A percentile compares a stretch with the other conserved stretches of the same genome.
Conservation (phyloP, 2,329 filamentous ascomycete species). For the Pseudopyrenochaeta lycopersici region DNA sequence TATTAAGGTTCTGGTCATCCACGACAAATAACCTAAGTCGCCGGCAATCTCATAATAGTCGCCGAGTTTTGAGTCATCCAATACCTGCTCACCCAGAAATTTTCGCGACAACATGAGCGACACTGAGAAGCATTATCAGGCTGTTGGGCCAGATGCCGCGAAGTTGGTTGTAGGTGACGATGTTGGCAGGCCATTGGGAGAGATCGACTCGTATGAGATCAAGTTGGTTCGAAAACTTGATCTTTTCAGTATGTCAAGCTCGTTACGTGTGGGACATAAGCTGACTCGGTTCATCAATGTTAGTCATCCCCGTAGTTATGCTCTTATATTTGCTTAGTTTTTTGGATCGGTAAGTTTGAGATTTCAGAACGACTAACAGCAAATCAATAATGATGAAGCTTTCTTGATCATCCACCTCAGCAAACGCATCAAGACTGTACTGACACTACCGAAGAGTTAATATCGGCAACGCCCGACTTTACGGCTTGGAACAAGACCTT, state of each 20-base stretch:
- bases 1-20: neutral
- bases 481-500: slow-evolving; percentile 70
- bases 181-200: slow-evolving; percentile 35
- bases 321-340: slow-evolving; percentile 78
- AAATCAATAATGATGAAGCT: too few species aligned
- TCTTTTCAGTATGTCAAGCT: slow-evolving; percentile 47
- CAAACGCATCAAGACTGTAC: neutral
- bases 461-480: slow-evolving; percentile 74
- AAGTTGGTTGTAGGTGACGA: slow-evolving; percentile 31
- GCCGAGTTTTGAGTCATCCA: slow-evolving; percentile 9
- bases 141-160: slow-evolving; percentile 13
- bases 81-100: neutral
- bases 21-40: neutral
- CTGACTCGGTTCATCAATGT: too few species aligned
- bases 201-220: slow-evolving; percentile 56
- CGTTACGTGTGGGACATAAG: too few species aligned
- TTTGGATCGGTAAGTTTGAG: slow-evolving; percentile 67
- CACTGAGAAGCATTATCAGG: slow-evolving; percentile 32
- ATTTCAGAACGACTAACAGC: neutral
- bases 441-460: slow-evolving; percentile 61
- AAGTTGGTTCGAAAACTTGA: slow-evolving; percentile 73
- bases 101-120: slow-evolving; percentile 34
- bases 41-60: neutral
- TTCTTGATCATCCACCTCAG: neutral
- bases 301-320: slow-evolving; percentile 72